These are phyloP conservation scores for Sclerotinia borealis DNA, from an alignment of 2,329 filamentous ascomycete genomes.

Conservation along the genomic window DNA sequence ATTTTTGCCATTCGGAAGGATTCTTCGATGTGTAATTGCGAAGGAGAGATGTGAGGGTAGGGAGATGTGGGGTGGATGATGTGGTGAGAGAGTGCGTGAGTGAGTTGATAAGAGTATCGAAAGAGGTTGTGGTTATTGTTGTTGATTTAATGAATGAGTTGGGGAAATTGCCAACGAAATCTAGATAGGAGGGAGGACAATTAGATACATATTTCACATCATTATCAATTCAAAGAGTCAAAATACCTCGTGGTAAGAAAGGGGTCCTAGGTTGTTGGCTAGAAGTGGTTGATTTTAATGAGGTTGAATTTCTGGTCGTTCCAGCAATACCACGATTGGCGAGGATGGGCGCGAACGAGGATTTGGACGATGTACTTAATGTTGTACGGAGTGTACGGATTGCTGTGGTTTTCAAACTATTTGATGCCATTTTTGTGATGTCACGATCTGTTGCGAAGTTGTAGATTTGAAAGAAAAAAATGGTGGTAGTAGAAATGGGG, in stretches of 20 bases:
- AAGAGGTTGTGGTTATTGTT: constrained; percentile 11
- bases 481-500: not conserved
- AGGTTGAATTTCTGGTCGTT: constrained; percentile 13
- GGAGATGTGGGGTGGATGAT: constrained; percentile 16
- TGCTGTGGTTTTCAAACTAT: constrained; percentile 5
- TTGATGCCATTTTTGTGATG: constrained; percentile 3
- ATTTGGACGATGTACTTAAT: not conserved
- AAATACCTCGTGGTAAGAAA: constrained; percentile 11
- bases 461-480: not conserved
- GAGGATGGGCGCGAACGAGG: not conserved
- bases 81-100: constrained; percentile 17
- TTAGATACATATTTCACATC: not conserved
- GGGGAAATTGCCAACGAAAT: not conserved
- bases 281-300: not conserved
- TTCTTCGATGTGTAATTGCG: constrained; percentile 22
- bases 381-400: constrained; percentile 7
- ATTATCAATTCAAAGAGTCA: not conserved
- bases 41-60: constrained; percentile 18
- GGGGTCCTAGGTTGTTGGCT: not conserved
- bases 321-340: constrained; percentile 6
- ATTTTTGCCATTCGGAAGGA: constrained; percentile 58
- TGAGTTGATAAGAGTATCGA: constrained; percentile 19
- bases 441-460: not conserved
- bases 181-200: not conserved
- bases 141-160: not conserved